Percentiles rank a stretch among this genome's conserved stretches.
These are phyloP conservation scores for Panus rudis DNA, from an alignment of 768 basidiomycete species.

Conservation along the genomic window DNA sequence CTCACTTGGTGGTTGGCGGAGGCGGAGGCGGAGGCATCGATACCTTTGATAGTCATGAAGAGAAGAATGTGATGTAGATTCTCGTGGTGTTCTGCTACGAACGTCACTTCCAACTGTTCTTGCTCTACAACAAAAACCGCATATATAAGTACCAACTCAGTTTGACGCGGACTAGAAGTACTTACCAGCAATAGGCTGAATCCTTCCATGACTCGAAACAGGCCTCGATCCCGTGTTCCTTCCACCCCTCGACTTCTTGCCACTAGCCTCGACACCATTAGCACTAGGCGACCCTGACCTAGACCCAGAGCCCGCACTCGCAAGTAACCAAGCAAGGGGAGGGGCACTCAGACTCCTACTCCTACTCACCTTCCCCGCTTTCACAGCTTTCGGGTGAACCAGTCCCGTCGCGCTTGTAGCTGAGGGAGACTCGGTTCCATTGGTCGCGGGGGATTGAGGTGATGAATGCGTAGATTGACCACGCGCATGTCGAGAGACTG, in stretches of 20 bases:
- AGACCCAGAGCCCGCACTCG: constrained; percentile 14
- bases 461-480: constrained; percentile 10
- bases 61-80: constrained; percentile 74
- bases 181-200: constrained; percentile 21
- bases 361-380: constrained; percentile 16
- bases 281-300: constrained; percentile 10
- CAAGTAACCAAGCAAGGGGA: constrained; percentile 24
- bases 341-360: constrained; percentile 31
- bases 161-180: background rate
- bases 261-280: too few species aligned
- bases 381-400: background rate
- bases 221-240: constrained; percentile 18
- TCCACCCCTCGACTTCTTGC: constrained; percentile 10
- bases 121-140: constrained; percentile 2
- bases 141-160: too few species aligned
- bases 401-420: too few species aligned
- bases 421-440: too few species aligned
- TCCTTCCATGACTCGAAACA: constrained; percentile 21
- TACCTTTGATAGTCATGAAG: constrained; percentile 56
- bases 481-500: background rate
- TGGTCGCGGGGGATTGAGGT: constrained; percentile 3
- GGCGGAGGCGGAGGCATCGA: too few species aligned
- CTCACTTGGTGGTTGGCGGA: constrained; percentile 46
- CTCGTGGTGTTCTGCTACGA: constrained; percentile 78
- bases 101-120: constrained; percentile 39